phyloP scores from a whole-genome alignment of 768 basidiomycete species.

The Epithele typhae region DNA sequence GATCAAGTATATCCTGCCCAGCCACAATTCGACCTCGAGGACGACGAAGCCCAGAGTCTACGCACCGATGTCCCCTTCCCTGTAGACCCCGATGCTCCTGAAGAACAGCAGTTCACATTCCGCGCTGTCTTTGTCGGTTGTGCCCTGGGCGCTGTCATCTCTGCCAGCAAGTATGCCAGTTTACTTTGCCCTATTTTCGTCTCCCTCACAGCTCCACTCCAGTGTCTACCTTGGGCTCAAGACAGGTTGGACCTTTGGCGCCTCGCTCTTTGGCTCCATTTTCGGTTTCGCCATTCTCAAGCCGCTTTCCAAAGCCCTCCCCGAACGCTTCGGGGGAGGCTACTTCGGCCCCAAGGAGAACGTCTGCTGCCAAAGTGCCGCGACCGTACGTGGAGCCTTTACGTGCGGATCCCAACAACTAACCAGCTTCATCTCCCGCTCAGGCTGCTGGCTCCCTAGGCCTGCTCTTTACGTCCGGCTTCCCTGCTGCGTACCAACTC shows the following conservation, averaged over 20 bases:
- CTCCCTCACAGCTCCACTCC: background rate
- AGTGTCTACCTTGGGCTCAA: slow-evolving; percentile 19
- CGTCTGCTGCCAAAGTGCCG: slow-evolving; percentile 20
- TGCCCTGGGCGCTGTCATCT: slow-evolving; percentile 17
- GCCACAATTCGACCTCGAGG: slow-evolving; percentile 3
- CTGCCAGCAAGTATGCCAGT: slow-evolving; percentile 16
- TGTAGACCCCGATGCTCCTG: slow-evolving; percentile 14
- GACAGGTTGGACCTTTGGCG: slow-evolving; percentile 21
- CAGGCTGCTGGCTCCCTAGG: slow-evolving; percentile 20
- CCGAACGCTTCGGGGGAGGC: slow-evolving; percentile 15
- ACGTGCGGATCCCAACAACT: background rate
- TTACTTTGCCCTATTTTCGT: background rate
- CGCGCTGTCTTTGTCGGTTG: slow-evolving; percentile 18
- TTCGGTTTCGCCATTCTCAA: slow-evolving; percentile 22
- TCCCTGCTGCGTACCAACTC: slow-evolving; percentile 20
- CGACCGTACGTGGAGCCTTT: slow-evolving; percentile 10
- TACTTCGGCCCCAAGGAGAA: slow-evolving; percentile 23
- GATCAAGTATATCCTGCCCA: too few relatives aligned
- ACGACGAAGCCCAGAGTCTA: slow-evolving; percentile 4
- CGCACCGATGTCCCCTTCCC: slow-evolving; percentile 18
- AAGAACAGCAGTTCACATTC: slow-evolving; percentile 17
- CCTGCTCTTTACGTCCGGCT: slow-evolving; percentile 19
- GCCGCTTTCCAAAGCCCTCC: slow-evolving; percentile 14
- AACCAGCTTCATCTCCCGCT: too few relatives aligned
- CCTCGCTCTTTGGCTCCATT: slow-evolving; percentile 20